These are phyloP conservation scores for Plasmodium gaboni DNA, from an alignment of 169 alveolate species.

Conservation along the genomic window DNA sequence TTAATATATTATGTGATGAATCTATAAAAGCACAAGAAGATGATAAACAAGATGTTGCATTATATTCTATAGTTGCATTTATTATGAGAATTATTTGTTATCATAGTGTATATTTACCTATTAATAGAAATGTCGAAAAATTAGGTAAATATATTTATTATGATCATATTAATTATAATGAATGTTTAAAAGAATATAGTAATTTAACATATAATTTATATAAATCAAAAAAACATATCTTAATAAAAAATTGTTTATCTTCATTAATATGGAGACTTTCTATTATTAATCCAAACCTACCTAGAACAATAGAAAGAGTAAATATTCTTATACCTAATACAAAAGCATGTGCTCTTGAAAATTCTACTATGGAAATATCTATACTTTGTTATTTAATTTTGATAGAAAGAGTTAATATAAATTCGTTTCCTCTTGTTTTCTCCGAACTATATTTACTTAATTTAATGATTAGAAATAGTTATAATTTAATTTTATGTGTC, in stretches of 20 bases:
- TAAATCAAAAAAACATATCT: conserved; percentile 7
- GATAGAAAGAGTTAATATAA: conserved; percentile 48
- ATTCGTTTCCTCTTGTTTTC: conserved; percentile 44
- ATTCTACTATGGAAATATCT: conserved; percentile 72
- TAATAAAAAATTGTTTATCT: conserved; percentile 37
- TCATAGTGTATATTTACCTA: conserved; percentile 39
- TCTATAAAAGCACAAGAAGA: conserved; percentile 68
- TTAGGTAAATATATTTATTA: conserved; percentile 40
- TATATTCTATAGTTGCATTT: conserved; percentile 74
- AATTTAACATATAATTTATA: conserved; percentile 3
- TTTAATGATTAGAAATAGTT: conserved; percentile 76
- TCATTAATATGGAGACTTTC: conserved; percentile 72
- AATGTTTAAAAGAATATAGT: conserved; percentile 29
- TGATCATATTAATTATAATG: conserved; percentile 28
- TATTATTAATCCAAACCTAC: conserved; percentile 49
- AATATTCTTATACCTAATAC: conserved; percentile 76
- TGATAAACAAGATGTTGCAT: conserved; percentile 74
- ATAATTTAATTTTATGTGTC: conserved; percentile 64
- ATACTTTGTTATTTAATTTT: conserved; percentile 54
- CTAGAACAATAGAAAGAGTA: conserved; percentile 49
- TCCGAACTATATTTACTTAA: conserved; percentile 70
- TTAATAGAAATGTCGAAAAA: conserved; percentile 59
- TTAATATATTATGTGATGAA: conserved; percentile 73
- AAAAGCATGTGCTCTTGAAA: conserved; percentile 70
- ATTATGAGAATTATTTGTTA: conserved; percentile 65